phyloP scores from a whole-genome alignment of 2,329 filamentous ascomycete genomes.

The Xylariaceae sp. region DNA sequence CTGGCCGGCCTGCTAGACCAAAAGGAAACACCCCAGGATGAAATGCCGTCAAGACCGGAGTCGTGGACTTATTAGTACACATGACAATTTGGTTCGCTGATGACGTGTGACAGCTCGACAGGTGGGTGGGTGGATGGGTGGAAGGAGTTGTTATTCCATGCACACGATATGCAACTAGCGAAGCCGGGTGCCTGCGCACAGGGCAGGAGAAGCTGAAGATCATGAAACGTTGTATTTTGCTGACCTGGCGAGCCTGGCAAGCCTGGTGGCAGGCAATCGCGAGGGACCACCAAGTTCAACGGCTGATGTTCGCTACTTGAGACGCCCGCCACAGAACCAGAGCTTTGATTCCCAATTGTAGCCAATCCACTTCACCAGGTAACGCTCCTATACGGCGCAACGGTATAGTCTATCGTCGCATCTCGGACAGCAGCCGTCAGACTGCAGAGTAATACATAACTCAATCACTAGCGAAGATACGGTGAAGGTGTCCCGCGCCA shows the following conservation, averaged over 20 bases:
- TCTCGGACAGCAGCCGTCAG: neutral
- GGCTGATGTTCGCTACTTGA: neutral
- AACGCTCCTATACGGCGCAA: neutral
- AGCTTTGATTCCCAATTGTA: neutral
- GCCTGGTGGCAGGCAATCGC: no score
- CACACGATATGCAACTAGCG: conserved; percentile 7
- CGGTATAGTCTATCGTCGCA: neutral
- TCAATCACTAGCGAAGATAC: neutral
- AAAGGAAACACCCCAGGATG: no score
- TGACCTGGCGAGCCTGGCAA: no score
- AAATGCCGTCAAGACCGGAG: no score
- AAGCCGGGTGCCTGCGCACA: conserved; percentile 1
- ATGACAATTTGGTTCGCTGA: neutral
- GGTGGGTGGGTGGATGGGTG: neutral
- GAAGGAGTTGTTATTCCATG: neutral
- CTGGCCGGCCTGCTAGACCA: no score
- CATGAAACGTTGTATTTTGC: conserved; percentile 20
- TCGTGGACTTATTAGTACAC: neutral
- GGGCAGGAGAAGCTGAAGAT: conserved; percentile 3
- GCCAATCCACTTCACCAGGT: neutral
- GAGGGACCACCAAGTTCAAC: neutral
- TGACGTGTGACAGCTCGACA: neutral
- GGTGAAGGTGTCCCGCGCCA: neutral
- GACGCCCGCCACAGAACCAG: neutral
- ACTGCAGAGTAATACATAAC: neutral